Evolutionary conservation across 1,139 yeast species (phyloP), one percentile per base, ranked within the genome.

Genomic region (Komagataea norvegica): DNA sequence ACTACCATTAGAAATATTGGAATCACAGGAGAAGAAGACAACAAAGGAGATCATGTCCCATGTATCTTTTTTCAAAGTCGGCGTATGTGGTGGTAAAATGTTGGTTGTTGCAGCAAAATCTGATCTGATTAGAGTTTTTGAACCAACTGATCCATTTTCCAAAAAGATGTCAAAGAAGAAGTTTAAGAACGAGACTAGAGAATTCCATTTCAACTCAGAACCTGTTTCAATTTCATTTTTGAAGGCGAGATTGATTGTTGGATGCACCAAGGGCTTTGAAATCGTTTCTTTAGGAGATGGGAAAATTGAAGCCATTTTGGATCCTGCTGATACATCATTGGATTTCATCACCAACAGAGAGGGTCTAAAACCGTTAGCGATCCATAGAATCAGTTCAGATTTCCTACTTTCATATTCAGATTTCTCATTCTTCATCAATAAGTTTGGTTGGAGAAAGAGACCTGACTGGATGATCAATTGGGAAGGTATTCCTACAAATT

Each of bases 261-360:
- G 98, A 16, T 91, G 98, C 56, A 82, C 95, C 31, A 87, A 84
- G 57, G 98, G 98, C 1, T 91, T 91, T 65, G 97, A 91, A 62
- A 88, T 91, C 54, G 88, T 91, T 31, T 77, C 87, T 14, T 56
- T 64, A 8, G 52, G 61, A n/a, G 68, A 65, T 45, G 65, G 64
- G 38, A 74, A 72, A 28, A 72, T 89, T 48, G 95, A 87, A 54
- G 80, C 83, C 14, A 72, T 89, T 37, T 68, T 89, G 51, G 96
- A 89, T 62, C 96, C 95, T 28, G 97, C 97, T 1, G 98, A 91
- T 58, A 93, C 97, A 0, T 87, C 96, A 23, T 68, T 91, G 41
- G 98, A 91, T 56, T 91, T 91, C 67, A 96, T 94, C n/a, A 79
- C 85, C 29, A 84, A 85, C 48, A 77, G 52, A 45, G 95, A 86